Base-by-base conservation (phyloP, 2,329 filamentous ascomycete genomes). In the Aspergillus tanneri region DNA sequence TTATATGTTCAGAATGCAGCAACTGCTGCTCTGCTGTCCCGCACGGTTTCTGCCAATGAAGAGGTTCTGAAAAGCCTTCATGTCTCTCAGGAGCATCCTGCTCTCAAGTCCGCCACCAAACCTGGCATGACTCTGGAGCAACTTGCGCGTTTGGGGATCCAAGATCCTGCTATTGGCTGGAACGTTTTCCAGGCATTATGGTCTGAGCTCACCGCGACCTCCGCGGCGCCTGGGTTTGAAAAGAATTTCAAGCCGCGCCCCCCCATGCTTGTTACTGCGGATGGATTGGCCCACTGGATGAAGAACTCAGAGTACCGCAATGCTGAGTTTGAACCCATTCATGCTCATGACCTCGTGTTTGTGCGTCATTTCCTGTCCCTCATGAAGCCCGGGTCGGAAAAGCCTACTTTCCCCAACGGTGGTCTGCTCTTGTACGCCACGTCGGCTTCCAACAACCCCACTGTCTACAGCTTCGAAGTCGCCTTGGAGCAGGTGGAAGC, bases 261-360 rank as follows among this genome's bases (percentile, higher is more conserved):
- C 14, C 82, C 81, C 1, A 77, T 96, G 49, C 76, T 97, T 41
- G 78, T 96, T 58, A 75, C 84, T 35, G 73, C 95, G 42, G 93
- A 99, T 65, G 86, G 86, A 43, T 76, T 97, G 27, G 78, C 83
- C 46, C 88, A 93, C 73, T 82, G 90, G 70, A 95, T 95, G 88
- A 80, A 79, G 57, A 65, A 83, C 28, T 89, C 85, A 54, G 82
- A 81, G 36, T 99, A 97, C 76, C 82, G 86, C 55, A 81, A 81
- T 54, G 76, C 86, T 2, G 76, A 86, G 19, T 87, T 82, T 60
- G 80, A 88, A 53, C 77, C 77, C 11, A 86, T 99, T 54, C 93
- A 99, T 74, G 80, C 90, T 22, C 89, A 95, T 71, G 87, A 97
- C 62, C 79, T 99, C 23, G 77, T 81, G 19, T 77, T 96, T 18